These are phyloP conservation scores for Serendipita sp. DNA, from an alignment of 768 basidiomycete species.

Conservation along the genomic window DNA sequence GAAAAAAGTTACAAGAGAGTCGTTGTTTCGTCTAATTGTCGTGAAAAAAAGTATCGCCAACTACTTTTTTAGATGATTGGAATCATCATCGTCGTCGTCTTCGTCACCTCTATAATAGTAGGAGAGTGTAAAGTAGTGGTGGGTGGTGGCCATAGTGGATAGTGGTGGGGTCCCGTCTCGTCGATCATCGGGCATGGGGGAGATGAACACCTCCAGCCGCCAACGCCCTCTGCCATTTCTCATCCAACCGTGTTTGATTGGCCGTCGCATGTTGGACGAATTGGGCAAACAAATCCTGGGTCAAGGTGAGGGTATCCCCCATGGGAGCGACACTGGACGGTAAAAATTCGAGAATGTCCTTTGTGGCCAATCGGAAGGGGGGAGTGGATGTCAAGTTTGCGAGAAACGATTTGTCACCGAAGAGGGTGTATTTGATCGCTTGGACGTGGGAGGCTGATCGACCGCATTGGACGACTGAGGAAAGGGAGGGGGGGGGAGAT, in stretches of 20 bases:
- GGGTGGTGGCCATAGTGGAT: not conserved
- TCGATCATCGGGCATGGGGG: not conserved
- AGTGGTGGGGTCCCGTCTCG: not conserved
- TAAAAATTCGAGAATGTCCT: not conserved
- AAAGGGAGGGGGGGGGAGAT: too few species aligned
- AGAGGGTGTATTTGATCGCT: not conserved
- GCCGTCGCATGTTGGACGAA: not conserved
- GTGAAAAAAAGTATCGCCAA: not conserved
- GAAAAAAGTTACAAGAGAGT: not conserved
- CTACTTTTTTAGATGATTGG: too few species aligned
- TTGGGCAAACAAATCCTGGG: not conserved
- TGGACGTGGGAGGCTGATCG: not conserved
- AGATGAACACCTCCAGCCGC: not conserved
- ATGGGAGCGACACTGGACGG: not conserved
- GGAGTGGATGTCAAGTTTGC: not conserved
- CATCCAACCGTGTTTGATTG: not conserved
- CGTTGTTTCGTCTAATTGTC: not conserved
- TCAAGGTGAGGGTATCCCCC: not conserved
- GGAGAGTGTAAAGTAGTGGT: too few species aligned
- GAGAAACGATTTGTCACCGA: not conserved
- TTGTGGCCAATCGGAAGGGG: not conserved
- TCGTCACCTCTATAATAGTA: too few species aligned
- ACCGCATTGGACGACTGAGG: not conserved
- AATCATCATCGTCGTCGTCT: too few species aligned
- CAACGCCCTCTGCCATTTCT: not conserved